Conservation (phyloP, 208 protist species). For the Trichomonas tenax region DNA sequence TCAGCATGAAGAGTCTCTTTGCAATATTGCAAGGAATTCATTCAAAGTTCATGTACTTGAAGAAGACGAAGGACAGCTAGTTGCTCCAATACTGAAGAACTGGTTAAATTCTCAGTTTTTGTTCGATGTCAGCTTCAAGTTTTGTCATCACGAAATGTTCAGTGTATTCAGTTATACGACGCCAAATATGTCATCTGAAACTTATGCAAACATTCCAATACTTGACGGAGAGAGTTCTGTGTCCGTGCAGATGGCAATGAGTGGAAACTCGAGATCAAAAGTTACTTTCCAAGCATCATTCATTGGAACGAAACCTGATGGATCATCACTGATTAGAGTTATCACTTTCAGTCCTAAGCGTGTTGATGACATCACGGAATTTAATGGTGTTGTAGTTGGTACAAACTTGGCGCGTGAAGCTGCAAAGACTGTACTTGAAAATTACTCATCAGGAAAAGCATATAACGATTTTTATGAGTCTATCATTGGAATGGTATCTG, state of each 20-base stretch:
- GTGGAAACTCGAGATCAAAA: neutral
- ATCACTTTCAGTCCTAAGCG: neutral
- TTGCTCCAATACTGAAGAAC: neutral
- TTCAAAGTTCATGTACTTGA: neutral
- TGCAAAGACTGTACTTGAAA: neutral
- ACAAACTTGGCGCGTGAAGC: neutral
- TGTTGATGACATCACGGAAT: neutral
- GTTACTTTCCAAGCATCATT: neutral
- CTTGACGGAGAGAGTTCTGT: neutral
- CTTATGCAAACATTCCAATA: neutral
- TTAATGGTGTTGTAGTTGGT: neutral
- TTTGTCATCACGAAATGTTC: neutral
- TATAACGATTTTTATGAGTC: neutral
- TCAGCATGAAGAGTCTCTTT: neutral
- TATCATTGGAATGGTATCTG: neutral
- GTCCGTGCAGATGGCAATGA: neutral
- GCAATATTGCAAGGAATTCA: neutral
- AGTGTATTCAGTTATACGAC: neutral
- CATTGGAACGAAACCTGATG: neutral
- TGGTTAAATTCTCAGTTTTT: neutral
- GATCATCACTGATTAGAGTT: neutral
- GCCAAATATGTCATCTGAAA: neutral
- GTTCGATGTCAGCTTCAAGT: neutral
- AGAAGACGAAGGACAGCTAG: neutral
- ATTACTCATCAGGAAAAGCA: neutral